Base-by-base conservation (phyloP, 2,329 filamentous ascomycete species). In the Diaporthe vaccinii region DNA sequence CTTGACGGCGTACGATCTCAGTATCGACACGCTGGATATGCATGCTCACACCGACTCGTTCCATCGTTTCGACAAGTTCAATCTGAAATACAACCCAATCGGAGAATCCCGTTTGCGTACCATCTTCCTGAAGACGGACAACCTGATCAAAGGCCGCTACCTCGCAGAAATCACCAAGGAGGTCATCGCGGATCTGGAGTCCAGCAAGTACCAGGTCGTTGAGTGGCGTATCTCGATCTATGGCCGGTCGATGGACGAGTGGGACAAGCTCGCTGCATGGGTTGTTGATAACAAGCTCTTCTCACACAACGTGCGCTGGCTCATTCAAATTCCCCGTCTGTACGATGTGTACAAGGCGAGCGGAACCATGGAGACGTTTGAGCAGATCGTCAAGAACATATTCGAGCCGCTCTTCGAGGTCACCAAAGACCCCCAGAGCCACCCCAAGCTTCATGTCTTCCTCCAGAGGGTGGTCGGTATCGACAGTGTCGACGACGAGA, bases 221-320 rank as follows among this genome's bases (percentile, higher is more conserved):
- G 97, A 99, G 86, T 99, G 97, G 96, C 95, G 97, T 58, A 98
- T 99, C 79, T 98, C 96, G 34, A 95, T 99, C 78, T 99, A 99
- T 81, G 97, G 97, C 77, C 94, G 95, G 82, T 94, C 93, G 3
- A 89, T 98, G 55, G 93, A 98, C 77, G 97, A 99, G 84, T 99
- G 97, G 97, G 96, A 98, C 82, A 99, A 98, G 82, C 91, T 99
- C 70, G 97, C 97, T 4, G 95, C 94, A 4, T 99, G 97, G 97
- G 95, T 99, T 10, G 92, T 98, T 22, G 96, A 98, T 86, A 98
- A 98, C 87, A 98, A 98, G 85, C 89, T 99, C 57, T 98, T 98
- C 84, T 98, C 96, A 2, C 96, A 97, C 82, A 99, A 99, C 82
- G 95, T 99, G 67, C 94, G 97, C 74, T 99, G 97, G 97, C 89